Percentiles rank a stretch among this genome's conserved stretches.
These are phyloP conservation scores for Buxus sempervirens DNA, from an alignment of 164 flowering plant genomes.

Conservation along the genomic window DNA sequence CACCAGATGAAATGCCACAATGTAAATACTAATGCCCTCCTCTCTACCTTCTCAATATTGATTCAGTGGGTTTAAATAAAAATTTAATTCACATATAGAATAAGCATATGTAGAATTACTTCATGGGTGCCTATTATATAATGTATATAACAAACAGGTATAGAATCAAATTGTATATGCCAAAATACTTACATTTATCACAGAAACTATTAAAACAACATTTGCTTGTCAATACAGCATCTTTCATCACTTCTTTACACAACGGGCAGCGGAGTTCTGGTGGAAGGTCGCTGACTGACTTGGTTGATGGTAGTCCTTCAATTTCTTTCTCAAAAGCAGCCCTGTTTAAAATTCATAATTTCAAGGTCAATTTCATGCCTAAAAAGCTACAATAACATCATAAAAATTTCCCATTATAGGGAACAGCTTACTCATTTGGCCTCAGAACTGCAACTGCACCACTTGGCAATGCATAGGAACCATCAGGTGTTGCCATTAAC, in stretches of 20 bases:
- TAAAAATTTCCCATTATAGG: not conserved
- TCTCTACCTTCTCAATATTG: not conserved
- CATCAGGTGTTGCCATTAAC: constrained; percentile 88
- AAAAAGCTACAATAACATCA: not conserved
- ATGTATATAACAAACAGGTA: too few relatives aligned
- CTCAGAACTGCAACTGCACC: constrained; percentile 79
- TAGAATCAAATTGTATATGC: too few relatives aligned
- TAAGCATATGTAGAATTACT: too few relatives aligned
- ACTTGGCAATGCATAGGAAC: constrained; percentile 95
- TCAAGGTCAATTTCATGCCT: not conserved
- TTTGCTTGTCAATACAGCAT: constrained; percentile 96
- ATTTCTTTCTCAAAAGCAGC: constrained; percentile 97
- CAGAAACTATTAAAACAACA: constrained; percentile 95
- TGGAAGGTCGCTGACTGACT: constrained; percentile 76
- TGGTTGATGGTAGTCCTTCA: constrained; percentile 85
- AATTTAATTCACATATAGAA: not conserved
- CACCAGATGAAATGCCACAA: not conserved
- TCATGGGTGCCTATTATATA: too few relatives aligned
- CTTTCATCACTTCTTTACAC: constrained; percentile 96
- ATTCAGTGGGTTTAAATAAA: not conserved
- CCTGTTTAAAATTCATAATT: constrained; percentile 36
- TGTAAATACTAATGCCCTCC: not conserved
- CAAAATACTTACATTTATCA: constrained; percentile 52
- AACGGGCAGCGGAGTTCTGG: constrained; percentile 90
- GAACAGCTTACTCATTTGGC: constrained; percentile 82